Evolutionary conservation across 2,329 filamentous ascomycete genomes (phyloP), one percentile per base, ranked within the genome.

Genomic region (Diaporthe helianthi): DNA sequence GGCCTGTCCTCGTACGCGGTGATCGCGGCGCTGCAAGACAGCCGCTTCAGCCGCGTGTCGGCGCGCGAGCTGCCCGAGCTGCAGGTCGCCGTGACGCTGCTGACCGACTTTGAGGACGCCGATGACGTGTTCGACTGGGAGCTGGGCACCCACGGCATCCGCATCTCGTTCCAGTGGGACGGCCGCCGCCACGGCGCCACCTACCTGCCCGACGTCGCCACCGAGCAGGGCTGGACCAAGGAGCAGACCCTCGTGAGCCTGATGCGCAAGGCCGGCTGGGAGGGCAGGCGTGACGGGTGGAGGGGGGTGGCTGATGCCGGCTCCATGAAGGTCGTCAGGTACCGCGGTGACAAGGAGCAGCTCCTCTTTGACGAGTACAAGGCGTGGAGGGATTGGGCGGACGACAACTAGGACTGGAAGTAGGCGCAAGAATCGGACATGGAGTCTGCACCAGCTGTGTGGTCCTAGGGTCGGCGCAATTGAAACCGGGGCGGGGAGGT

Each of bases 241-340:
- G 94, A 98, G 78, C 93, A 98, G 84, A 93, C 95, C 0, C 80
- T 99, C 3, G 86, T 94, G 66, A 97, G 93, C 80, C 82, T 98
- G 77, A 96, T 98, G 91, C 87, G 93, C 70, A 99, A 99, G 85
- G 94, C 94, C 0, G 96, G 96, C 1, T 99, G 94, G 94, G 86
- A 86, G 69, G 94, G 93, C 1, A 93, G 90, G 86, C 88, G 86
- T 72, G 91, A 92, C 1, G 86, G 87, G 49, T 98, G 94, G 95
- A 86, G 86, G 73, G 90, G 93, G 70, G 89, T 98, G 24, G 89
- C 92, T 63, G 61, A 67, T 33, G 51, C 44, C 2, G 63, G 61
- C 31, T 44, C 54, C 15, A 84, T 97, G 78, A 89, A 89, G 74
- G 89, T 96, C 2, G 90, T 94, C 67, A 87, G 93, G 74, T 99